Conservation (phyloP, 495 filamentous ascomycete species). For the Geopyxis carbonaria region DNA sequence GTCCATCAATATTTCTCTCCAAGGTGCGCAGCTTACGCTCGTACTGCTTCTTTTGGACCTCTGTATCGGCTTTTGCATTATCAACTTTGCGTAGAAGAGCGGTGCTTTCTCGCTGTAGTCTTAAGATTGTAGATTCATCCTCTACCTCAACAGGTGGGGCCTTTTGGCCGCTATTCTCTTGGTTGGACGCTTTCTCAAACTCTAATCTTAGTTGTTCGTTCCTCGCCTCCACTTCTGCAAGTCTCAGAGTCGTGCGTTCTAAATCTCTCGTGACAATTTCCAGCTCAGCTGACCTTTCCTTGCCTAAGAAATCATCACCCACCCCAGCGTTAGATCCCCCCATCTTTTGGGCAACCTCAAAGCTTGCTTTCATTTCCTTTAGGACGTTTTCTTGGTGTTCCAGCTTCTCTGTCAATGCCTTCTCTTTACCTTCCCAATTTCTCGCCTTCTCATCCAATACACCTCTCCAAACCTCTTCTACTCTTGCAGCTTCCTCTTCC, state of each 20-base stretch:
- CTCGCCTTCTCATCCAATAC: conserved; percentile 89
- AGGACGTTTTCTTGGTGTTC: conserved; percentile 85
- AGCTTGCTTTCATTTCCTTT: conserved; percentile 89
- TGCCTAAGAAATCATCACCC: conserved; percentile 27
- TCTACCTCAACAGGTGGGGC: conserved; percentile 31
- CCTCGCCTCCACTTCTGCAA: conserved; percentile 81
- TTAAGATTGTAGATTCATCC: conserved; percentile 74
- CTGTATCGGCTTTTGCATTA: conserved; percentile 60
- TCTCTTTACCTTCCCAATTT: conserved; percentile 93
- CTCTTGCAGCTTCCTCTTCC: conserved; percentile 51
- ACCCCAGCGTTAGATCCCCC: conserved; percentile 31
- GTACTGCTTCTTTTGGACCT: conserved; percentile 53
- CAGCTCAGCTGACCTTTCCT: conserved; percentile 72
- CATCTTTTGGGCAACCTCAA: conserved; percentile 85
- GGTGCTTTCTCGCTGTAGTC: conserved; percentile 80
- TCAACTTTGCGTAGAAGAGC: conserved; percentile 76
- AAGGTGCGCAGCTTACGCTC: conserved; percentile 53
- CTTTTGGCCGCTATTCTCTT: conserved; percentile 33
- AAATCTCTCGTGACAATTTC: conserved; percentile 84
- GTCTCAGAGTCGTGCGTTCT: conserved; percentile 67
- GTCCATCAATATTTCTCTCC: conserved; percentile 51
- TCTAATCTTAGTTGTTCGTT: conserved; percentile 89
- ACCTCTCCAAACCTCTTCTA: conserved; percentile 77
- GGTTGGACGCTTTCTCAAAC: conserved; percentile 68
- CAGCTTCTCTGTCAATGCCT: conserved; percentile 74